phyloP scores from a whole-genome alignment of 1,284 basidiomycete genomes.

The Ustilago shanxiensis region DNA sequence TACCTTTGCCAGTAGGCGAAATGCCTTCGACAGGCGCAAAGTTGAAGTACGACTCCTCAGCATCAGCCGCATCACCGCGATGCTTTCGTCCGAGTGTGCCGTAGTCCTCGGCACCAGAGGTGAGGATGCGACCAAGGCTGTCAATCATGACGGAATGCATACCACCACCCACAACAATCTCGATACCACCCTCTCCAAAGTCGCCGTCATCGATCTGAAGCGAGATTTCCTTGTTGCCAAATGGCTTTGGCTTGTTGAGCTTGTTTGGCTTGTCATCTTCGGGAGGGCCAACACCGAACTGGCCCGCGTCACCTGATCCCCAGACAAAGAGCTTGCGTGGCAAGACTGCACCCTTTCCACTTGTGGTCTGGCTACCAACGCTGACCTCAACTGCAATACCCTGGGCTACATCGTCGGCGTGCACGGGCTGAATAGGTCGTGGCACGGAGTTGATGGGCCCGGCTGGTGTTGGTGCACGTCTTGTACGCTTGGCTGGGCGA shows the following conservation, averaged over 20 bases:
- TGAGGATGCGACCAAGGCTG: conserved; percentile 68
- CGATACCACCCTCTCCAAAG: conserved; percentile 60
- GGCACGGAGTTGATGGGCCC: conserved; percentile 55
- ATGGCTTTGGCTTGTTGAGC: conserved; percentile 62
- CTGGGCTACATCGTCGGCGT: conserved; percentile 30
- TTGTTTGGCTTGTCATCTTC: conserved; percentile 67
- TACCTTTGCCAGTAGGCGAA: conserved; percentile 53
- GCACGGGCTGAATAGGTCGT: conserved; percentile 37
- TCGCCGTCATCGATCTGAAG: conserved; percentile 58
- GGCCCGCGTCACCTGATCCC: conserved; percentile 68
- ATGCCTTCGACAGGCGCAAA: conserved; percentile 82
- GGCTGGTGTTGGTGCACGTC: conserved; percentile 45
- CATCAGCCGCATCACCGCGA: conserved; percentile 77
- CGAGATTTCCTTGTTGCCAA: conserved; percentile 60
- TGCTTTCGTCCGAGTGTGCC: conserved; percentile 80
- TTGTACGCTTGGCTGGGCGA: conserved; percentile 39
- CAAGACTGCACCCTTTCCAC: conserved; percentile 45
- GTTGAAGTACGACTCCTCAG: conserved; percentile 82
- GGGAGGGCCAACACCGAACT: conserved; percentile 66
- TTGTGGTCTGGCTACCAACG: conserved; percentile 17
- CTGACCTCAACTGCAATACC: conserved; percentile 44
- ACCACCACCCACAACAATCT: conserved; percentile 63
- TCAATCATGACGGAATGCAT: conserved; percentile 69
- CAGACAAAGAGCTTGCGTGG: conserved; percentile 67
- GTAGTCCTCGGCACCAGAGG: conserved; percentile 92